Evolutionary conservation across 78 protist species (phyloP).

Genomic region (Fonticula alba): DNA sequence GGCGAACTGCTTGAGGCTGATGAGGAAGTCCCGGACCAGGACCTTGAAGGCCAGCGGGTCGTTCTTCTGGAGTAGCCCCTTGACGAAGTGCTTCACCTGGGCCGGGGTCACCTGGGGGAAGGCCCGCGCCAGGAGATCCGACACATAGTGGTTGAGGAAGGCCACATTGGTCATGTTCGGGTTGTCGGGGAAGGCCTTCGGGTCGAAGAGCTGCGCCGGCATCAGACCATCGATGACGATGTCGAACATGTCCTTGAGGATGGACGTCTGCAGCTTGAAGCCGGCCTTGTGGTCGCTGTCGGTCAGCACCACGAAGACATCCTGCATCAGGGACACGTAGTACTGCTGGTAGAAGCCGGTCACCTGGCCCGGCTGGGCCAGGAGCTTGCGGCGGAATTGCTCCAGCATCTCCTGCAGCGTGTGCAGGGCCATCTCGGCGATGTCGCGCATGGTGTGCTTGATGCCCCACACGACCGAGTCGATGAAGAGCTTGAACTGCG

Average conservation of each 20-base stretch:
- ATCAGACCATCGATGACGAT: not conserved
- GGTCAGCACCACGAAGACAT: constrained; percentile 41
- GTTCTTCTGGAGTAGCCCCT: not conserved
- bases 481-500: constrained; percentile 33
- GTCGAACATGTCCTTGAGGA: constrained; percentile 6
- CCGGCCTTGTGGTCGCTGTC: constrained; percentile 23
- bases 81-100: not conserved
- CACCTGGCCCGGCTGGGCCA: not conserved
- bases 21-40: constrained; percentile 12
- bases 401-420: constrained; percentile 27
- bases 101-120: not conserved
- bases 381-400: not conserved
- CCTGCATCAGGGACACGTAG: constrained; percentile 24
- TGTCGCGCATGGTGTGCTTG: constrained; percentile 62
- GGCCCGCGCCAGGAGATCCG: not conserved
- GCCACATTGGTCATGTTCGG: not conserved
- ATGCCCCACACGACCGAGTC: constrained; percentile 59
- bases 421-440: constrained; percentile 55
- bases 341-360: constrained; percentile 22
- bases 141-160: not conserved
- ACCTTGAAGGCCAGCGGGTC: constrained; percentile 4
- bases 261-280: constrained; percentile 17
- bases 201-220: too few relatives aligned
- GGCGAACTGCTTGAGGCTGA: not conserved
- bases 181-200: too few relatives aligned